Evolutionary conservation across 2,329 filamentous ascomycete species (phyloP).

Genomic region (Exophiala aquamarina): DNA sequence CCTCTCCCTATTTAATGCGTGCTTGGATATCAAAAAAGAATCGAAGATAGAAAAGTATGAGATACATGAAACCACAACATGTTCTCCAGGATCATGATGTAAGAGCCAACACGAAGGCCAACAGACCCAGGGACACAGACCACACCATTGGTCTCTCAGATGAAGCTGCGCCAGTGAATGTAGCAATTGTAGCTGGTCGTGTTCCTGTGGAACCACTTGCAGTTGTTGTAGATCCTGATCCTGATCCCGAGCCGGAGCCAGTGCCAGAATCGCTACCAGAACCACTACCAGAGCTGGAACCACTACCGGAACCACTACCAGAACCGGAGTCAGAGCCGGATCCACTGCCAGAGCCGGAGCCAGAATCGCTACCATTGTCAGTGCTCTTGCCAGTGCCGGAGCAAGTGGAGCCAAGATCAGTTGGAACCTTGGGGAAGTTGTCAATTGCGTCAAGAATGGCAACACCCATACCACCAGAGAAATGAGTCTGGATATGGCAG

Average conservation of each 20-base stretch:
- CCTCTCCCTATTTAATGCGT: too few relatives aligned
- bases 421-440: conserved; percentile 28
- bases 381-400: conserved; percentile 11
- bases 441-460: conserved; percentile 48
- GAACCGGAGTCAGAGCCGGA: conserved; percentile 30
- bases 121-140: too few relatives aligned
- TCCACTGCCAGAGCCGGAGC: conserved; percentile 4
- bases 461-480: conserved; percentile 57
- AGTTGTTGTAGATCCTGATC: not conserved
- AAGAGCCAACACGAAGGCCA: too few relatives aligned
- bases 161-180: conserved; percentile 22
- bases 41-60: too few relatives aligned
- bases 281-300: conserved; percentile 25
- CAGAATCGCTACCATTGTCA: too few relatives aligned
- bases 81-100: too few relatives aligned
- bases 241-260: conserved; percentile 3
- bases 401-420: conserved; percentile 25
- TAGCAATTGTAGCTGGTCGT: not conserved
- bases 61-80: too few relatives aligned
- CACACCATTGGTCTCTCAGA: conserved; percentile 3
- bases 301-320: conserved; percentile 40
- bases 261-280: conserved; percentile 9
- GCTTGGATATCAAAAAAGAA: too few relatives aligned
- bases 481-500: conserved; percentile 57
- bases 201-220: conserved; percentile 4